phyloP scores from a whole-genome alignment of 257 asterid genomes.

The Nicotiana sylvestris region DNA sequence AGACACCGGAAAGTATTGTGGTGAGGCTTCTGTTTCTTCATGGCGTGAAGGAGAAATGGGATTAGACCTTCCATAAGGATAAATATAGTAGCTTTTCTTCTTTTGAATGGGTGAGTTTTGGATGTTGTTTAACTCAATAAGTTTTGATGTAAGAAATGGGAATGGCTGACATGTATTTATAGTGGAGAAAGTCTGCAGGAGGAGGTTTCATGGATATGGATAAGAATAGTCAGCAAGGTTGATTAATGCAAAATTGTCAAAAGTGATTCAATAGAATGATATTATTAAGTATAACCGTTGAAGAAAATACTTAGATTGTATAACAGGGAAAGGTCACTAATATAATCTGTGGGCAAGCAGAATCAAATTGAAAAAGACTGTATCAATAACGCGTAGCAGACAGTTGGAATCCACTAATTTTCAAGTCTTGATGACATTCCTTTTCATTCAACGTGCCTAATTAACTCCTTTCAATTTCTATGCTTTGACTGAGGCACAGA shows the following conservation, averaged over 20 bases:
- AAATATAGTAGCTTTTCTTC: not conserved
- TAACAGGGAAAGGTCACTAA: not conserved
- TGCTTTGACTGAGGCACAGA: not conserved
- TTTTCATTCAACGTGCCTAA: not conserved
- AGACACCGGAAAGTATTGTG: constrained; percentile 36
- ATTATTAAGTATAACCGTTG: not conserved
- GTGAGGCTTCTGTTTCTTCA: constrained; percentile 51
- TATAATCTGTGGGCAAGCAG: not conserved
- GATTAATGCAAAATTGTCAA: not conserved
- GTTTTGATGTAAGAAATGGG: not conserved
- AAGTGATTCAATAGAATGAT: not conserved
- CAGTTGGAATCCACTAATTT: not conserved
- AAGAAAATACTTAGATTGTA: no score
- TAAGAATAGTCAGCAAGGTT: not conserved
- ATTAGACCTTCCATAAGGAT: constrained; percentile 62
- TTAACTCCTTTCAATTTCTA: not conserved
- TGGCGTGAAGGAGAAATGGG: constrained; percentile 51
- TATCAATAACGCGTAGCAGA: not conserved
- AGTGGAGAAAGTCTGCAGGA: not conserved
- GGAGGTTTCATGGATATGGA: not conserved
- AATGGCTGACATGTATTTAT: not conserved
- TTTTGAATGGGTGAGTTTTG: not conserved
- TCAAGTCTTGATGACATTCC: not conserved
- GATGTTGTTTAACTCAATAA: not conserved
- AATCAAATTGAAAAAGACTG: not conserved